phyloP scores from a whole-genome alignment of 2,329 filamentous ascomycete species.

The Ceratocystis diversiconidia region DNA sequence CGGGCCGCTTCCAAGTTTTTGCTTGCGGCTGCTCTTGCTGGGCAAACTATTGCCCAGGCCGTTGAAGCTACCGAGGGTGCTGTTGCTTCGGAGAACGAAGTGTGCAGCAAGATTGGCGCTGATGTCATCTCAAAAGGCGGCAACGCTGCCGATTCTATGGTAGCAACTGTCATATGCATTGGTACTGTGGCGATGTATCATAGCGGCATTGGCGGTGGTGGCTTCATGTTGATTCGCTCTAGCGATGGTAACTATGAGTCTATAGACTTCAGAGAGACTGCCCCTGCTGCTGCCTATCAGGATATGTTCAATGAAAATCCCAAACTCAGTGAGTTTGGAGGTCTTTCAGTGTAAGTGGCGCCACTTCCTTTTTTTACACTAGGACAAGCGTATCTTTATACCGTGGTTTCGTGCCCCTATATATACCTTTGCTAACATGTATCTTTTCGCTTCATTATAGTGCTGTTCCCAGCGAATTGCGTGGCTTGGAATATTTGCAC shows the following conservation, averaged over 20 bases:
- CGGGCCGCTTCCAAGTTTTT: conserved; percentile 13
- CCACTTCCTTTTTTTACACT: not conserved
- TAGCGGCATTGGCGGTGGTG: conserved; percentile 60
- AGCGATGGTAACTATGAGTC: conserved; percentile 57
- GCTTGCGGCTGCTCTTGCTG: conserved; percentile 9
- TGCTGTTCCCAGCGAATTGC: conserved; percentile 55
- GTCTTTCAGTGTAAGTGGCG: conserved; percentile 51
- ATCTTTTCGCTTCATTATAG: conserved; percentile 23
- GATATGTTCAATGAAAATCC: conserved; percentile 68
- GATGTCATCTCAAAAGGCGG: conserved; percentile 43
- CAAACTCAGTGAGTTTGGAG: conserved; percentile 49
- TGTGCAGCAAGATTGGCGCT: conserved; percentile 47
- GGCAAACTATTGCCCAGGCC: not conserved
- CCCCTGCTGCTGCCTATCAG: conserved; percentile 62
- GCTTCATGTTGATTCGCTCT: conserved; percentile 59
- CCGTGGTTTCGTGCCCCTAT: too few species aligned
- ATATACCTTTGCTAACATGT: not conserved
- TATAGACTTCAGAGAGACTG: conserved; percentile 75
- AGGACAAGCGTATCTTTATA: too few species aligned
- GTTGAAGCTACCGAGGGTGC: conserved; percentile 31
- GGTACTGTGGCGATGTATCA: conserved; percentile 53
- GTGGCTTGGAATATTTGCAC: conserved; percentile 62
- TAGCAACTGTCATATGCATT: conserved; percentile 50
- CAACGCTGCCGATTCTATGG: conserved; percentile 52
- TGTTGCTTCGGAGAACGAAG: conserved; percentile 44